phyloP scores from a whole-genome alignment of 192 early-diverging fungal species.

The Allomyces javanicus region DNA sequence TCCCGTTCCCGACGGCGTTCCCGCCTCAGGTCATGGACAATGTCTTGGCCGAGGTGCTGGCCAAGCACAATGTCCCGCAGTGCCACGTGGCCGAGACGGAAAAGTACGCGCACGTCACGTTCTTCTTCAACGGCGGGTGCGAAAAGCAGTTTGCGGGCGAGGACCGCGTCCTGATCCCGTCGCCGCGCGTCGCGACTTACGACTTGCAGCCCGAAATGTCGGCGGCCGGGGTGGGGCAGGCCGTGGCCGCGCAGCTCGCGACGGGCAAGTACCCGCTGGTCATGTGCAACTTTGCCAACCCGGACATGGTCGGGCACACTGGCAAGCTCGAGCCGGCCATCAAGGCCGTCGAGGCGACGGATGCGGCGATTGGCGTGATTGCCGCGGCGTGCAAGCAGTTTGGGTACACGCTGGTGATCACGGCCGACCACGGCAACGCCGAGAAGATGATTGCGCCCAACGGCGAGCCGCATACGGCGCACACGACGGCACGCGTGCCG shows the following conservation, averaged over 20 bases:
- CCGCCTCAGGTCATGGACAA: conserved; percentile 95
- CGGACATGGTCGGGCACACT: conserved; percentile 95
- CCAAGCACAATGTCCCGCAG: conserved; percentile 69
- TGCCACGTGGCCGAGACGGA: conserved; percentile 98
- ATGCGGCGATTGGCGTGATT: conserved; percentile 82
- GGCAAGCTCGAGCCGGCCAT: conserved; percentile 81
- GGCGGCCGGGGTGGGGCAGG: conserved; percentile 66
- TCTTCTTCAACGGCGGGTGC: conserved; percentile 99
- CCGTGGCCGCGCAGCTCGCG: conserved; percentile 64
- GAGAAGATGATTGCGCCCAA: conserved; percentile 92
- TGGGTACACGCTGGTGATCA: conserved; percentile 82
- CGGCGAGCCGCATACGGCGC: conserved; percentile 82
- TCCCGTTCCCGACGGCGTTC: conserved; percentile 88
- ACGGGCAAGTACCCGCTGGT: conserved; percentile 72
- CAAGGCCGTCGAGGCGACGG: conserved; percentile 82
- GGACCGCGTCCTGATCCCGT: conserved; percentile 72
- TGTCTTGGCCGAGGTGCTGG: conserved; percentile 90
- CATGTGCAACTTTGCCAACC: conserved; percentile 99
- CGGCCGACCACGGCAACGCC: conserved; percentile 97
- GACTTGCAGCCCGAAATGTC: conserved; percentile 94
- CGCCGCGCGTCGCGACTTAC: conserved; percentile 94
- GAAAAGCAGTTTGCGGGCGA: conserved; percentile 79
- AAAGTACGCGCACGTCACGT: conserved; percentile 99
- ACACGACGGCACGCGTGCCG: conserved; percentile 77
- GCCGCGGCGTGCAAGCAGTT: conserved; percentile 76